Percentiles rank a stretch among this genome's conserved stretches.
Conservation (phyloP, 208 protist genomes). For the Trypanosoma lewisi region DNA sequence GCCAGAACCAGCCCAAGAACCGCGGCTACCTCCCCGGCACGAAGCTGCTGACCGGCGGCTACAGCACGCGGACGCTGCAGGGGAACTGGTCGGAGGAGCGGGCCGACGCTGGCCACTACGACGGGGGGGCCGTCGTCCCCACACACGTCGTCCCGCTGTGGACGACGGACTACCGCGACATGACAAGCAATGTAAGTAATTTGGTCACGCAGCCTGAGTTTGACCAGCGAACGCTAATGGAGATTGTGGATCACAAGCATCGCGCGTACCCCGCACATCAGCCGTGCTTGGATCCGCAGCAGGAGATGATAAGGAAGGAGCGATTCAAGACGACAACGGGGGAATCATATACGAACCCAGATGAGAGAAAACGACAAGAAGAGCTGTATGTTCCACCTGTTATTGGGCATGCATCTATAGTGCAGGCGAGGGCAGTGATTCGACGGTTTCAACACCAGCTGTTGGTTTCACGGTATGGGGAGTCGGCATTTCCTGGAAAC, state of each 20-base stretch:
- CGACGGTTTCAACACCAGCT: conserved; percentile 69
- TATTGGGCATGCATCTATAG: conserved; percentile 44
- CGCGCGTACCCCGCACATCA: conserved; percentile 82
- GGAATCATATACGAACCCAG: conserved; percentile 17
- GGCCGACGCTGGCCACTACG: conserved; percentile 74
- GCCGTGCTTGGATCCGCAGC: conserved; percentile 65
- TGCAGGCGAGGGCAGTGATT: conserved; percentile 64
- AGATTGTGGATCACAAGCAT: conserved; percentile 71
- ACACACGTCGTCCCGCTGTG: conserved; percentile 36
- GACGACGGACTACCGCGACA: conserved; percentile 52
- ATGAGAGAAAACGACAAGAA: conserved; percentile 13
- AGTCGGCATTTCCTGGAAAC: conserved; percentile 72
- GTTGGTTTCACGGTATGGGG: conserved; percentile 34
- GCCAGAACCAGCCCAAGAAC: conserved; percentile 86
- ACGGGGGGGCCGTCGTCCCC: conserved; percentile 59
- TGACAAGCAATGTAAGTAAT: conserved; percentile 22
- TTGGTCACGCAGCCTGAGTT: conserved; percentile 26
- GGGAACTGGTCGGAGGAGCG: conserved; percentile 90
- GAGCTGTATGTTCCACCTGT: conserved; percentile 50
- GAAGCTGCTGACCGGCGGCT: conserved; percentile 64
- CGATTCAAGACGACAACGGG: conserved; percentile 17
- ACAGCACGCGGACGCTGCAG: conserved; percentile 69
- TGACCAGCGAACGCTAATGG: conserved; percentile 68
- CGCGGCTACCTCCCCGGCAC: conserved; percentile 86
- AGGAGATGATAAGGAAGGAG: conserved; percentile 14